Base-by-base conservation (phyloP, 768 basidiomycete species). In the Tephrocybe sp. region DNA sequence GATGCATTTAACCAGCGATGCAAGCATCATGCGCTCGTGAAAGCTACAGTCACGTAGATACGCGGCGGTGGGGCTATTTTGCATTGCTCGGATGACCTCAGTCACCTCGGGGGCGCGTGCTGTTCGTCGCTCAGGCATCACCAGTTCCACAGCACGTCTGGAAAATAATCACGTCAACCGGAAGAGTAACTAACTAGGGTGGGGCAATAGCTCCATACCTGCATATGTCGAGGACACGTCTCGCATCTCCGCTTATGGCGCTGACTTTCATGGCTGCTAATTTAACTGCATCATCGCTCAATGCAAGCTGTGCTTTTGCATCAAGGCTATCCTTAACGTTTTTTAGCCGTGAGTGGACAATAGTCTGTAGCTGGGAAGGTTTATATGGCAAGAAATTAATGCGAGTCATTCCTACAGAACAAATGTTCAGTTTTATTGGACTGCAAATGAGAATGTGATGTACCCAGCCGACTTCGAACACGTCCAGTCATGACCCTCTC, bases 301-400 rank as follows among this genome's bases (percentile, higher is more conserved):
- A 74, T 10, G 87, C 79, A 13, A 68, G 70, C 27, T 78, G 72
- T 11, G 75, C 69, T 47, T 76, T 69, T 9, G 73, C 70, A 9
- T 75, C 69, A 19, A 84, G 61, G 34, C 76, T 73, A 53, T 78
- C 74, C 45, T 69, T 73, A 2, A 83, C 80, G 25, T 78, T 79
- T 3, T 73, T 73, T 45, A 99, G 69, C 4, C 97, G 82, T 0
- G 91, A 83, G n/a, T 82, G 78, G 4, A 97, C 88, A 48, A 99
- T 99, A 57, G 85, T 77, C 56, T 86, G 80, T 1, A 99, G 78
- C 61, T 91, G 92, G 3, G 68, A 65, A 27, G 79, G 85, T 23
- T 73, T 86, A 62, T 97, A 99, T 4, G 97, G 88, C 59, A 87
- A 80, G 69, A 98, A 99, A 57, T 93, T 92, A 57, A 93, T 94